Evolutionary conservation across 352 stramenopile species (phyloP), one percentile per base, ranked within the genome.

Genomic region (Phytophthora aleatoria): DNA sequence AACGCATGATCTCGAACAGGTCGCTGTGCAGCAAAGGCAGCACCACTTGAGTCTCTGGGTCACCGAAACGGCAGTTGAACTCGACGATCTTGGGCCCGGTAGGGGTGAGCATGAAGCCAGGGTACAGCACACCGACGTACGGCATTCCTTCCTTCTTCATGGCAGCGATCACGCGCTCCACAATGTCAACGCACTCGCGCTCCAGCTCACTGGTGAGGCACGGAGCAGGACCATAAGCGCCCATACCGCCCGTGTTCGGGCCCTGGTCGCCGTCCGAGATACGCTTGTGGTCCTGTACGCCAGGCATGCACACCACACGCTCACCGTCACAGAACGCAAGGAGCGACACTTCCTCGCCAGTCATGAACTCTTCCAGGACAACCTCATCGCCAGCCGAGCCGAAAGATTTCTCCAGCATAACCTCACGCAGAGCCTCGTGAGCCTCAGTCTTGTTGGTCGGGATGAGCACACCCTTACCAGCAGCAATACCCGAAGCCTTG

Each of bases 51-150:
- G 97, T 99, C 84, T 99, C 98, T 11, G 98, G 98, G 77, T 99
- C 98, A 58, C 98, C 98, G 65, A 99, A 99, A 56, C 98, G 94
- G 71, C 97, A 99, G 81, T 99, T 99, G 76, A 98, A 99, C 89
- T 99, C 98, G 15, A 99, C 88, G 28, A 99, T 95, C 69, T 98
- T 97, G 4, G 97, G 96, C 13, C 88, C 90, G 1, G 52, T 84
- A 3, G 77, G 79, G 31, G 86, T 97, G 11, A 97, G 70, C 97
- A 99, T 99, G 79, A 99, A 99, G 50, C 98, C 98, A 35, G 95
- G 96, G 81, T 99, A 99, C 28, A 99, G 83, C 24, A 99, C 90
- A 47, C 98, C 98, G 20, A 99, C 90, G 78, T 99, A 99, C n/a
- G 97, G 96, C 67, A 90, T 98, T 28, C 97, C 98, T 58, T 99